Base-by-base conservation (phyloP, 1,284 basidiomycete genomes). In the Trametes hirsuta region DNA sequence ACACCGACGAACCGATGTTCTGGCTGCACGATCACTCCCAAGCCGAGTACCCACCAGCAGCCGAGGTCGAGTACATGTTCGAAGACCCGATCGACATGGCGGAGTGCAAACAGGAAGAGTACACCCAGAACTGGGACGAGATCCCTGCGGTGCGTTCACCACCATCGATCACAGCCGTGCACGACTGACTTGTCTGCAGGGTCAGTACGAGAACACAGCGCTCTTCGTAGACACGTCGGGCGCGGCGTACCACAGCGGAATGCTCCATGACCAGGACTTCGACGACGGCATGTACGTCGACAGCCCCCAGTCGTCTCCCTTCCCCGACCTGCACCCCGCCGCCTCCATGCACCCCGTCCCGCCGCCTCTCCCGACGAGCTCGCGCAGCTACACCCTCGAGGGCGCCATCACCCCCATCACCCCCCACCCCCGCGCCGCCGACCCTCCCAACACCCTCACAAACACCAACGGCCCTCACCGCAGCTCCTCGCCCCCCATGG, bases 321-420 rank as follows among this genome's bases (percentile, higher is more conserved):
- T 37, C 34, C 18, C 47, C 52, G 15, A 55, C 9, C 40, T 42
- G 18, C 34, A 51, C 22, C 48, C 42, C 36, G 44, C 6, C 6
- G 3, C 47, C 62, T 5, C 53, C 58, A 4, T 42, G 2, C 49
- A 57, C 39, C 39, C 37, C 18, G 39, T 36, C 11, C 46, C 40
- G 25, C 64, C 58, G 4, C 51, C 50, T 11, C 61, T 54, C 4
- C 35, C 44, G 34, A 34, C 52, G 30, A 57, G 49, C 12, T 59
- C 55, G 4, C 55, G 63, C 6, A 65, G 61, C 55, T 67, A 67
- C 59, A 67, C 66, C 3, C 66, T 67, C 51, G 66, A 62, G 37
- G 61, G 63, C 21, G 66, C 66, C 3, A 61, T 67, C 46, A 63
- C 66, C 8, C 66, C 66, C 21, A 36, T 67, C 42, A 49, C 40